phyloP scores from a whole-genome alignment of 2,329 filamentous ascomycete species.

The Calonectria multiphialidica region DNA sequence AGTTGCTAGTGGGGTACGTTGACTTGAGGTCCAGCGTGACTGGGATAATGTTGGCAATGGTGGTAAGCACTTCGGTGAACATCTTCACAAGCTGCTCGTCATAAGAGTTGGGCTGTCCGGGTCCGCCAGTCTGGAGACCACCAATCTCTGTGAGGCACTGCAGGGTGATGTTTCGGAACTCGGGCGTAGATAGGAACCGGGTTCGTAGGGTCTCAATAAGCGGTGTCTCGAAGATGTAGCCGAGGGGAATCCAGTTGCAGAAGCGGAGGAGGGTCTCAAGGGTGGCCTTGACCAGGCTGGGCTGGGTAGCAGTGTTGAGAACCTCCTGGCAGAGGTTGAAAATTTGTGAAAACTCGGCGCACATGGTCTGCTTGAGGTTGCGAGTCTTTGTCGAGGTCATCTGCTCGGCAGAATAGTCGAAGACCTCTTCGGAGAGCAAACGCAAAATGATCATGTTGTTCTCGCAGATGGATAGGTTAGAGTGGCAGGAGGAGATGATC shows the following conservation, averaged over 20 bases:
- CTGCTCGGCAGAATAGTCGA: slow-evolving; percentile 98
- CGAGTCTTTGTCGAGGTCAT: slow-evolving; percentile 99
- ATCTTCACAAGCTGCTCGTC: slow-evolving; percentile 97
- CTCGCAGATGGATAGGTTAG: slow-evolving; percentile 96
- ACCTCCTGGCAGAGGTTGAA: slow-evolving; percentile 98
- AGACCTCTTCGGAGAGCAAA: slow-evolving; percentile 96
- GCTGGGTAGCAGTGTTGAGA: slow-evolving; percentile 87
- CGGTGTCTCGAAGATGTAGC: slow-evolving; percentile 98
- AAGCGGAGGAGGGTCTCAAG: slow-evolving; percentile 95
- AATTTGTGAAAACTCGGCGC: slow-evolving; percentile 97
- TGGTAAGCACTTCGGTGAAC: slow-evolving; percentile 97
- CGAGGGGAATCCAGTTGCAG: slow-evolving; percentile 98
- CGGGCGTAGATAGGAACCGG: slow-evolving; percentile 90
- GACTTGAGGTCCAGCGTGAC: slow-evolving; percentile 89
- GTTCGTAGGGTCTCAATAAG: slow-evolving; percentile 95
- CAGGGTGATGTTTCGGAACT: slow-evolving; percentile 96
- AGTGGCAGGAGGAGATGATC: slow-evolving; percentile 96
- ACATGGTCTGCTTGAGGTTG: slow-evolving; percentile 98
- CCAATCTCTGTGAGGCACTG: slow-evolving; percentile 99
- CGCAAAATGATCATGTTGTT: slow-evolving; percentile 99
- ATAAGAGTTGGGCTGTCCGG: slow-evolving; percentile 77
- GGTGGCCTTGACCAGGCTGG: slow-evolving; percentile 94
- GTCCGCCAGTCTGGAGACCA: slow-evolving; percentile 85
- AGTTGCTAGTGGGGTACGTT: slow-evolving; percentile 92
- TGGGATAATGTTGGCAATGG: slow-evolving; percentile 93